These are phyloP conservation scores for Fomes fomentarius DNA, from an alignment of 1,284 basidiomycete genomes.

Conservation along the genomic window DNA sequence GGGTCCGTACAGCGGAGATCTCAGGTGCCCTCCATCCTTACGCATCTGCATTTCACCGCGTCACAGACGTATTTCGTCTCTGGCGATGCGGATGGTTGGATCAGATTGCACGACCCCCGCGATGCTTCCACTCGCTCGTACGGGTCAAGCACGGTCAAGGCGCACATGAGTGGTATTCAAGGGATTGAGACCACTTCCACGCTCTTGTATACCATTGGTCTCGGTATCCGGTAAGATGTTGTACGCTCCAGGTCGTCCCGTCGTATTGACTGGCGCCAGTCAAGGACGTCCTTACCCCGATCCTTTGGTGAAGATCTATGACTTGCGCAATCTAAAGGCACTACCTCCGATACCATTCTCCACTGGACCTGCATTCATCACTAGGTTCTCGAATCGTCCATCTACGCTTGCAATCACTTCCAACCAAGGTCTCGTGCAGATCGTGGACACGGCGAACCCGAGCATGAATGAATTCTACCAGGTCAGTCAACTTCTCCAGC, in stretches of 20 bases:
- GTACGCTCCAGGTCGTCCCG: not conserved
- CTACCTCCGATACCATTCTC: constrained; percentile 88
- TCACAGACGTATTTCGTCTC: constrained; percentile 64
- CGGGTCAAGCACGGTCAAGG: constrained; percentile 61
- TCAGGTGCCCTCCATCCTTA: constrained; percentile 57
- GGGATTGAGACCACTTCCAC: constrained; percentile 83
- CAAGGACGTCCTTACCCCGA: constrained; percentile 90
- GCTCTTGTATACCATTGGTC: constrained; percentile 84
- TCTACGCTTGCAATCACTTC: constrained; percentile 84
- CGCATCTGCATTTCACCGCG: constrained; percentile 65
- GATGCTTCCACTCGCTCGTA: constrained; percentile 48
- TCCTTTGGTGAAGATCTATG: constrained; percentile 92
- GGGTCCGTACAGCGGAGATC: constrained; percentile 70
- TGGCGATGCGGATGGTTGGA: constrained; percentile 81
- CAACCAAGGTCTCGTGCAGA: constrained; percentile 86
- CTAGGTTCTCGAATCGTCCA: constrained; percentile 79
- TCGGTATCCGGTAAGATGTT: constrained; percentile 71
- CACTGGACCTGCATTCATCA: constrained; percentile 86
- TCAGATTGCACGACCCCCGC: constrained; percentile 86
- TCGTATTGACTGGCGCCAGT: constrained; percentile 43
- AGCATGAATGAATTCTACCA: constrained; percentile 78
- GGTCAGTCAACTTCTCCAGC: constrained; percentile 42
- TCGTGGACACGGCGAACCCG: constrained; percentile 82
- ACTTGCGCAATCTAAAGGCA: constrained; percentile 82
- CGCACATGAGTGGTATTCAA: constrained; percentile 82